phyloP scores from a whole-genome alignment of 768 basidiomycete genomes.

The Strobilomyces confusus region DNA sequence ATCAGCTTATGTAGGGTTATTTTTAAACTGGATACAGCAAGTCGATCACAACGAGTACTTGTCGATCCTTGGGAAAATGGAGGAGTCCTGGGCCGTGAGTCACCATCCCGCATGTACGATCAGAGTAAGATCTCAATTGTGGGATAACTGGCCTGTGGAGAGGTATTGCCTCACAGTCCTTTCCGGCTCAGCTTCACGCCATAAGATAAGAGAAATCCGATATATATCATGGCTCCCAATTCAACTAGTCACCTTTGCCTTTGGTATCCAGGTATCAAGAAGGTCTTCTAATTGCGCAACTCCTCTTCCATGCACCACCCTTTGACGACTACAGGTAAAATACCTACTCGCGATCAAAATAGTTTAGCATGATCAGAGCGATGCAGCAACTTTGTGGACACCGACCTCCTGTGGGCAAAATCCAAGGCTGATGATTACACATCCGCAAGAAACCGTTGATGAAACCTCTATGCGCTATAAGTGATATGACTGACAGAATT shows the following conservation, averaged over 20 bases:
- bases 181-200: too few species aligned
- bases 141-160: too few species aligned
- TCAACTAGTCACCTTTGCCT: background rate
- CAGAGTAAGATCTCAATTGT: too few species aligned
- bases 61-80: too few species aligned
- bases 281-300: constrained; percentile 1
- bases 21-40: too few species aligned
- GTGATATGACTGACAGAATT: constrained; percentile 48
- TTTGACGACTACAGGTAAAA: constrained; percentile 27
- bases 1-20: too few species aligned
- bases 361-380: background rate
- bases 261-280: background rate
- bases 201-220: too few species aligned
- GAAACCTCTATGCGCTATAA: constrained; percentile 63
- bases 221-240: background rate
- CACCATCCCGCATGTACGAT: too few species aligned
- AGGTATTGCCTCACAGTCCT: too few species aligned
- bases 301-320: background rate
- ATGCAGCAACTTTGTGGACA: constrained; percentile 12
- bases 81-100: too few species aligned
- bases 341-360: constrained; percentile 10
- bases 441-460: constrained; percentile 38
- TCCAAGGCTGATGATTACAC: constrained; percentile 40
- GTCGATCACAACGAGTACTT: too few species aligned
- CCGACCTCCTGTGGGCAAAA: constrained; percentile 62